Base-by-base conservation (phyloP, 2,329 filamentous ascomycete species). In the Sporothrix sp. region DNA sequence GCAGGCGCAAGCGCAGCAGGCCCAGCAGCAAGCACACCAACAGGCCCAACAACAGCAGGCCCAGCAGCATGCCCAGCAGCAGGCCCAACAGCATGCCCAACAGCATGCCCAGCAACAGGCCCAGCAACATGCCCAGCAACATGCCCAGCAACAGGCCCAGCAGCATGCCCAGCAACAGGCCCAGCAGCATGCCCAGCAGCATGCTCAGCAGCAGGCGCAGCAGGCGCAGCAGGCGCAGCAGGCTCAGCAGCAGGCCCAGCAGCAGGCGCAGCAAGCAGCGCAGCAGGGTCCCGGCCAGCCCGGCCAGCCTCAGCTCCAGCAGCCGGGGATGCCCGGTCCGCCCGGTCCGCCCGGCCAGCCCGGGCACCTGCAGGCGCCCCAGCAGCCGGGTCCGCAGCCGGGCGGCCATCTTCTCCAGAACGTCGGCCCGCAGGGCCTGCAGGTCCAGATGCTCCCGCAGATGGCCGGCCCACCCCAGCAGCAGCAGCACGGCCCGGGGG, bases 121-220 rank as follows among this genome's bases (percentile, higher is more conserved):
- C 59, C 72, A 78, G 49, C 77, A 78, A 48, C 77, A 68, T 75
- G 33, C 52, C 54, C 47, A 72, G 45, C 66, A 72, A 56, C 62
- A 61, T 62, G 67, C 54, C 59, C 70, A 59, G 44, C 60, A 61
- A 51, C 52, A 68, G 23, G 50, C 53, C 14, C 58, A 59, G 23
- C 53, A 55, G 32, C 55, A 61, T 53, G 61, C 59, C 57, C 65
- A 51, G 21, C 58, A 57, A 35, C 55, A 55, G 18, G 37, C 32
- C 3, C 69, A 69, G 40, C 64, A 62, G 51, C 72, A 78, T 48
- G 77, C 74, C 50, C 66, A 76, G 48, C 77, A 78, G 62, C 36
- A 28, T 9, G 51, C 56, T 28, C 71, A 48, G 65, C 66, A 42
- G 54, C 57, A 25, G 51, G 71, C 45, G 68, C 20, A 27, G 11